Conservation (phyloP, 2,329 filamentous ascomycete species). For the Fusarium tricinctum region DNA sequence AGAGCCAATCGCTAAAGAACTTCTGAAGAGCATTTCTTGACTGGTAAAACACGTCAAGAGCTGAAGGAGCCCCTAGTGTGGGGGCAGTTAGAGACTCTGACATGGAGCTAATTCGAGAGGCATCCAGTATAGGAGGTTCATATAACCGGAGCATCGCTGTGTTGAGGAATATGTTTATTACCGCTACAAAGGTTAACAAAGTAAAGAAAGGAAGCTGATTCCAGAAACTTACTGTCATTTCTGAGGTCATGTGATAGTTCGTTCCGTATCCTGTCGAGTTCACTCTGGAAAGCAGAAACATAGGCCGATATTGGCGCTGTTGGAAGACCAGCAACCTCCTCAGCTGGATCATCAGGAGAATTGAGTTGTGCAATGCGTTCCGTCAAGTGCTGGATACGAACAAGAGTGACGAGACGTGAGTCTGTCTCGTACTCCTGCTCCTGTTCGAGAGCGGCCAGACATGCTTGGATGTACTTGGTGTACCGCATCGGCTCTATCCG, state of each 20-base stretch:
- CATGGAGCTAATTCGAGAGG: conserved; percentile 57
- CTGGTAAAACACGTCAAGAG: conserved; percentile 65
- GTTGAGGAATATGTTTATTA: conserved; percentile 58
- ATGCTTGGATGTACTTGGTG: conserved; percentile 66
- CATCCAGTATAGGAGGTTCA: conserved; percentile 62
- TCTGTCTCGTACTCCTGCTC: conserved; percentile 63
- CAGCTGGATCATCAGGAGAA: conserved; percentile 53
- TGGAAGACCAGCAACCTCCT: conserved; percentile 54
- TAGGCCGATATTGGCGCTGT: conserved; percentile 61
- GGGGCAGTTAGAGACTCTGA: conserved; percentile 59
- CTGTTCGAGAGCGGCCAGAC: conserved; percentile 61
- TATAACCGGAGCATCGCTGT: conserved; percentile 61
- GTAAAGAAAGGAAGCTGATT: rapidly evolving
- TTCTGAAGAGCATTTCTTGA: conserved; percentile 62
- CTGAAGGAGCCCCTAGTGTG: conserved; percentile 56
- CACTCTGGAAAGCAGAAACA: conserved; percentile 61
- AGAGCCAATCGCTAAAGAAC: conserved; percentile 65
- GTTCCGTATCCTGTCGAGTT: conserved; percentile 59
- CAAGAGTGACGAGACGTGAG: conserved; percentile 59
- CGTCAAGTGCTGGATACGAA: conserved; percentile 64
- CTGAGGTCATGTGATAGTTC: conserved; percentile 55
- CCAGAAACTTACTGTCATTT: conserved; percentile 55
- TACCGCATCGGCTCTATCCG: conserved; percentile 65
- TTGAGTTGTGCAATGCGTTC: conserved; percentile 64
- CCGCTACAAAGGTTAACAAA: conserved; percentile 47